Evolutionary conservation across 2,329 filamentous ascomycete genomes (phyloP).

Genomic region (Fusarium sp.): DNA sequence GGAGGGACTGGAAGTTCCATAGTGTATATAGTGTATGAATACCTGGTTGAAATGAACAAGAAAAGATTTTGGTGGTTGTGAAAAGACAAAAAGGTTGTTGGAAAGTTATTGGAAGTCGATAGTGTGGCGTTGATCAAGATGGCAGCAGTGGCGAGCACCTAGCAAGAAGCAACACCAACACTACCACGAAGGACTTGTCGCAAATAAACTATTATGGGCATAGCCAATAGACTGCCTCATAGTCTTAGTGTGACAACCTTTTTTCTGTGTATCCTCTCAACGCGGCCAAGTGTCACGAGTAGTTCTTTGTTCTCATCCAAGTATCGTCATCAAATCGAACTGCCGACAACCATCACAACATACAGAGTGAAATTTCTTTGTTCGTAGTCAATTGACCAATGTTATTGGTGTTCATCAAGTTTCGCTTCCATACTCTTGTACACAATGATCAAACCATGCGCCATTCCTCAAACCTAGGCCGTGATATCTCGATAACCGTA

Average conservation of each 20-base stretch:
- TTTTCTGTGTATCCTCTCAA: constrained; percentile 8
- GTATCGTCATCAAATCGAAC: constrained; percentile 8
- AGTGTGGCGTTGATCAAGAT: neutral
- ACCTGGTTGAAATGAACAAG: neutral
- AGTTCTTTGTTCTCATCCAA: constrained; percentile 37
- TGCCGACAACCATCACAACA: neutral
- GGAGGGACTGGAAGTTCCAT: constrained; percentile 31
- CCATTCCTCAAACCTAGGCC: constrained; percentile 11
- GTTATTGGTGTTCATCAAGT: constrained; percentile 27
- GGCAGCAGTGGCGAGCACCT: constrained; percentile 26
- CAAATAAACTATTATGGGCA: neutral
- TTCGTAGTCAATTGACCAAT: constrained; percentile 19
- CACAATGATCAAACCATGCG: constrained; percentile 18
- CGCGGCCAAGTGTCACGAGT: constrained; percentile 25
- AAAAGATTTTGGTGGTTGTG: neutral
- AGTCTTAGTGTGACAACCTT: constrained; percentile 27
- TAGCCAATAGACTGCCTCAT: neutral
- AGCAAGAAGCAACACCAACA: constrained; percentile 5
- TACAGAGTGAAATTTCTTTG: constrained; percentile 15
- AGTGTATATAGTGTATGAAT: neutral
- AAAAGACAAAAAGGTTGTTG: neutral
- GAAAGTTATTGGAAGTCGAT: neutral
- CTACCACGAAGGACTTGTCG: neutral
- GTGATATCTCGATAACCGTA: neutral
- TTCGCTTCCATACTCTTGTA: constrained; percentile 23